Percentiles rank a stretch among this genome's conserved stretches.
Evolutionary conservation across 768 basidiomycete species (phyloP).

Genomic region (Tulasnella sp.): DNA sequence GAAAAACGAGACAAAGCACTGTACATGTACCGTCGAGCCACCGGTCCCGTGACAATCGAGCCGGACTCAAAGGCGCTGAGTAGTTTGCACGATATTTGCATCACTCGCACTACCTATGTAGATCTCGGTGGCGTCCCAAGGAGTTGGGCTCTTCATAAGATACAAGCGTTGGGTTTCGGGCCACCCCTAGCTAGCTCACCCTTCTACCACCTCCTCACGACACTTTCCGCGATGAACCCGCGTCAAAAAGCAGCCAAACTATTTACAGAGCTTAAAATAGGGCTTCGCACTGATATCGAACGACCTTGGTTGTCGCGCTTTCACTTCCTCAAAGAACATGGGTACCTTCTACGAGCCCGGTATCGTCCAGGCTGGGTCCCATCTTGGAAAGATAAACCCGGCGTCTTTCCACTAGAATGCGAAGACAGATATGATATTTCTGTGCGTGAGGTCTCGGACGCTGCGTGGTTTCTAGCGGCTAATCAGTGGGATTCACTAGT

Average conservation of each 20-base stretch:
- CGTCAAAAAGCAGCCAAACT: neutral
- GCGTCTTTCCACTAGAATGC: neutral
- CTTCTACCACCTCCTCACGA: neutral
- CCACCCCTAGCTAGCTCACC: no score
- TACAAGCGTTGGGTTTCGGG: no score
- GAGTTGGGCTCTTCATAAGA: no score
- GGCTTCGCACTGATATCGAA: neutral
- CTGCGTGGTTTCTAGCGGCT: neutral
- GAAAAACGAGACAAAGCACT: no score
- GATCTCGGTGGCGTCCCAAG: no score
- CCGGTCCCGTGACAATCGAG: no score
- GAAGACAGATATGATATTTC: neutral
- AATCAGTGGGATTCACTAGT: neutral
- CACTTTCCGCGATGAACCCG: neutral
- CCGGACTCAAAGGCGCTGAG: no score
- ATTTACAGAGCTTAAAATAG: neutral
- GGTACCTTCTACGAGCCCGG: constrained; percentile 10
- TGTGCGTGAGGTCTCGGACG: neutral
- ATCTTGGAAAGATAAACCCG: neutral
- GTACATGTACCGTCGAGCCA: no score
- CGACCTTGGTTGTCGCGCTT: neutral
- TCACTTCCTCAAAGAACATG: constrained; percentile 12
- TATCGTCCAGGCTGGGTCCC: constrained; percentile 23
- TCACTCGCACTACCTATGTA: no score
- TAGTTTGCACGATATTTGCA: no score